Conservation (phyloP, 306 rosid genomes). For the Citrullus mucosospermus region DNA sequence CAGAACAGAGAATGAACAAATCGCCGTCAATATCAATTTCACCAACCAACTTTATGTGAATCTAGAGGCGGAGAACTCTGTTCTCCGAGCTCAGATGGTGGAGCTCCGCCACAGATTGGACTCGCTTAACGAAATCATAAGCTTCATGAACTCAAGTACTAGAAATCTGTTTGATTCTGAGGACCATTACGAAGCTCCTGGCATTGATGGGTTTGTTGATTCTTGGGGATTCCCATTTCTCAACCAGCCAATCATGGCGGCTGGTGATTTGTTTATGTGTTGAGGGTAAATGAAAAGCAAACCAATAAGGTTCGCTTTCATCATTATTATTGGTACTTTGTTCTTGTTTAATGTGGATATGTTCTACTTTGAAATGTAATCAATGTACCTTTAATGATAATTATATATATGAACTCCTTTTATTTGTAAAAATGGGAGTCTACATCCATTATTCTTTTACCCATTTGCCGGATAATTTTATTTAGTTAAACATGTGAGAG, state of each 20-base stretch:
- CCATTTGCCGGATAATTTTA: too few species aligned
- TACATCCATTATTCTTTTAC: too few species aligned
- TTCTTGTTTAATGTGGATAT: not conserved
- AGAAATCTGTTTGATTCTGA: slow-evolving; percentile 18
- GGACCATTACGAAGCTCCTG: not conserved
- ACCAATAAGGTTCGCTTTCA: not conserved
- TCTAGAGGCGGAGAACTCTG: slow-evolving; percentile 58
- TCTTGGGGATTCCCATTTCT: slow-evolving; percentile 12
- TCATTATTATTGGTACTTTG: not conserved
- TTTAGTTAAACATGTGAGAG: too few species aligned
- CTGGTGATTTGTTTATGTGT: slow-evolving; percentile 21
- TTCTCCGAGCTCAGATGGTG: slow-evolving; percentile 58
- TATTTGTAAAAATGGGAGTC: too few species aligned
- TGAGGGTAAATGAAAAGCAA: not conserved
- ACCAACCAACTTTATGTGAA: slow-evolving; percentile 33
- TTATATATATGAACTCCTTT: not conserved
- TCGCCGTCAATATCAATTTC: slow-evolving; percentile 24
- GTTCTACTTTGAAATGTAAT: not conserved
- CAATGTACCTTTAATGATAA: not conserved
- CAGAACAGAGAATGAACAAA: slow-evolving; percentile 40
- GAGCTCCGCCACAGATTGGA: slow-evolving; percentile 60
- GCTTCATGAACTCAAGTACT: slow-evolving; percentile 34
- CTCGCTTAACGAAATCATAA: slow-evolving; percentile 48
- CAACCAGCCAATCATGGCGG: slow-evolving; percentile 23
- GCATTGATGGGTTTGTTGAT: slow-evolving; percentile 14